A percentile compares a stretch with the other conserved stretches of the same genome.
phyloP scores from a whole-genome alignment of 1,284 basidiomycete species.

The Puccinia hordei region DNA sequence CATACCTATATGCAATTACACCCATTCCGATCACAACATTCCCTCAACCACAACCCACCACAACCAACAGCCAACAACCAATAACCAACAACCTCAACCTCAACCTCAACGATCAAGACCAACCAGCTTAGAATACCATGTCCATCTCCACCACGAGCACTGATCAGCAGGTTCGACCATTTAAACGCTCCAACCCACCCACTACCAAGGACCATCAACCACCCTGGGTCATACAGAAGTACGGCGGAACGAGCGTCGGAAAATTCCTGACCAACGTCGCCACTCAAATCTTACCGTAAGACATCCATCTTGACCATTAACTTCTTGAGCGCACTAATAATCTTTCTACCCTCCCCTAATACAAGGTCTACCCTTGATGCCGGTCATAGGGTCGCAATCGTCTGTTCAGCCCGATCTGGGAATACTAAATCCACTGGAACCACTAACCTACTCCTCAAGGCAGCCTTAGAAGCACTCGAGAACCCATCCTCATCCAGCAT shows the following conservation, averaged over 20 bases:
- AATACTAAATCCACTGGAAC: slow-evolving; percentile 93
- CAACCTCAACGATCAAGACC: too few species aligned
- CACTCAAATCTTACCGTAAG: slow-evolving; percentile 80
- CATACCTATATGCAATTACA: too few species aligned
- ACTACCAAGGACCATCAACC: slow-evolving; percentile 31
- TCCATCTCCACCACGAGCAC: too few species aligned
- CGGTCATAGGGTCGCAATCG: slow-evolving; percentile 78
- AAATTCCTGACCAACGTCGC: slow-evolving; percentile 84
- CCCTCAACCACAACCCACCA: too few species aligned
- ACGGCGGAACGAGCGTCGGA: slow-evolving; percentile 93
- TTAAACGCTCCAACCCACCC: neutral
- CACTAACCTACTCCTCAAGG: slow-evolving; percentile 86
- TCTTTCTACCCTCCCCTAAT: too few species aligned
- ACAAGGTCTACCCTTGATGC: slow-evolving; percentile 76
- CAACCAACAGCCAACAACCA: too few species aligned
- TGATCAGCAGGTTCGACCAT: too few species aligned
- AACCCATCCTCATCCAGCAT: neutral
- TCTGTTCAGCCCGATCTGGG: slow-evolving; percentile 94
- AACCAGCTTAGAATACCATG: too few species aligned
- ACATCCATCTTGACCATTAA: too few species aligned
- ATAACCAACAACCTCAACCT: too few species aligned
- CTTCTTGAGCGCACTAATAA: too few species aligned
- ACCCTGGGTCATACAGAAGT: slow-evolving; percentile 89
- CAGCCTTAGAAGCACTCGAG: slow-evolving; percentile 76
- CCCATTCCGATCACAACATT: too few species aligned